A percentile compares a stretch with the other conserved stretches of the same genome.
These are phyloP conservation scores for Paramecium octaurelia DNA, from an alignment of 73 alveolate species.

Conservation along the genomic window DNA sequence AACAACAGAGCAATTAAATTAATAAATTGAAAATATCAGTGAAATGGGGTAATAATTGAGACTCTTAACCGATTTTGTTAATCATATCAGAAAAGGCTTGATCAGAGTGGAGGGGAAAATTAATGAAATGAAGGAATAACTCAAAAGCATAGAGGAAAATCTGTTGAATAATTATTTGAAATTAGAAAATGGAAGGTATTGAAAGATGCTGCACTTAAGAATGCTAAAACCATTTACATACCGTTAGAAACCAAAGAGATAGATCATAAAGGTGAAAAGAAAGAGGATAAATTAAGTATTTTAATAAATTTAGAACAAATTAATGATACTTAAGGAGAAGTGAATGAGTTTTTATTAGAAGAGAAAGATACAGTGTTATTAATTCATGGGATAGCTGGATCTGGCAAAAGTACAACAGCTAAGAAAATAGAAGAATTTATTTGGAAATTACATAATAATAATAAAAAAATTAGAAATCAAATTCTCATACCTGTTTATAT, in stretches of 20 bases:
- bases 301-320: not conserved
- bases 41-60: not conserved
- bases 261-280: too few species aligned
- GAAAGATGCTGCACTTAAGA: not conserved
- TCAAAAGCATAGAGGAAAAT: not conserved
- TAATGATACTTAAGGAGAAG: not conserved
- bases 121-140: not conserved
- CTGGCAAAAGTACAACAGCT: not conserved
- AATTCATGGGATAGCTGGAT: slow-evolving; percentile 7
- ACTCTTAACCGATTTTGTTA: not conserved
- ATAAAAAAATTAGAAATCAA: too few species aligned
- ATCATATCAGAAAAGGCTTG: not conserved
- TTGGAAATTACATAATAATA: too few species aligned
- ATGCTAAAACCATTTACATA: not conserved
- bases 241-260: not conserved
- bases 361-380: not conserved
- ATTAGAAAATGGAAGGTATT: not conserved
- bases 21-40: not conserved
- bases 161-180: not conserved
- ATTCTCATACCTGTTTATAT: too few species aligned
- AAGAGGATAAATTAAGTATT: not conserved
- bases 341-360: not conserved
- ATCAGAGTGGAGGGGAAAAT: not conserved
- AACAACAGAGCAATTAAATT: not conserved
- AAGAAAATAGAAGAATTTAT: too few species aligned